These are phyloP conservation scores for Cryptosporidium ubiquitum DNA, from an alignment of 169 alveolate genomes.

Conservation along the genomic window DNA sequence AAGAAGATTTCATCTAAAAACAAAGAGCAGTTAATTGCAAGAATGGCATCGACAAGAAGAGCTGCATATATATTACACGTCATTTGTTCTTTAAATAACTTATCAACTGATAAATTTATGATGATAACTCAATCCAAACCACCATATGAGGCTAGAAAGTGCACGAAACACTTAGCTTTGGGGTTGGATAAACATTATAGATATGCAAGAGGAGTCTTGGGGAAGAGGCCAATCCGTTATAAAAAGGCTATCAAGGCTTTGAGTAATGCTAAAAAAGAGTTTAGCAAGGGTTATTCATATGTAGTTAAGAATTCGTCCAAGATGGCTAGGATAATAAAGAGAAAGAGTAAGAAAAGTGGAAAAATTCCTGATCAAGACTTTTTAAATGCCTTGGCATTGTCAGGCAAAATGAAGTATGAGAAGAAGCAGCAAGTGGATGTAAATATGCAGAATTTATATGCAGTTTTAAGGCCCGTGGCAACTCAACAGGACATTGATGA, in stretches of 20 bases:
- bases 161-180: constrained; percentile 56
- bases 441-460: constrained; percentile 30
- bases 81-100: constrained; percentile 47
- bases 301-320: constrained; percentile 54
- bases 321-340: constrained; percentile 62
- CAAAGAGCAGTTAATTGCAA: constrained; percentile 35
- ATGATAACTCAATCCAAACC: constrained; percentile 47
- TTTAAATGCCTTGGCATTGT: constrained; percentile 25
- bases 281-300: constrained; percentile 25
- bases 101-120: constrained; percentile 57
- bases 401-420: constrained; percentile 56
- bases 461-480: constrained; percentile 62
- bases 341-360: constrained; percentile 49
- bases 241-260: constrained; percentile 40
- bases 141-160: constrained; percentile 74
- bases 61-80: constrained; percentile 71
- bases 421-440: constrained; percentile 45
- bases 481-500: constrained; percentile 69
- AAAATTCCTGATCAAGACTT: constrained; percentile 33
- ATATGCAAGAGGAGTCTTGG: constrained; percentile 70
- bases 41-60: constrained; percentile 54
- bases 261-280: constrained; percentile 40
- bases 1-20: constrained; percentile 41
- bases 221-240: constrained; percentile 56
- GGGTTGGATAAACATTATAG: constrained; percentile 70